Evolutionary conservation across 495 filamentous ascomycete species (phyloP).

Genomic region (Talaromyces proteolyticus): DNA sequence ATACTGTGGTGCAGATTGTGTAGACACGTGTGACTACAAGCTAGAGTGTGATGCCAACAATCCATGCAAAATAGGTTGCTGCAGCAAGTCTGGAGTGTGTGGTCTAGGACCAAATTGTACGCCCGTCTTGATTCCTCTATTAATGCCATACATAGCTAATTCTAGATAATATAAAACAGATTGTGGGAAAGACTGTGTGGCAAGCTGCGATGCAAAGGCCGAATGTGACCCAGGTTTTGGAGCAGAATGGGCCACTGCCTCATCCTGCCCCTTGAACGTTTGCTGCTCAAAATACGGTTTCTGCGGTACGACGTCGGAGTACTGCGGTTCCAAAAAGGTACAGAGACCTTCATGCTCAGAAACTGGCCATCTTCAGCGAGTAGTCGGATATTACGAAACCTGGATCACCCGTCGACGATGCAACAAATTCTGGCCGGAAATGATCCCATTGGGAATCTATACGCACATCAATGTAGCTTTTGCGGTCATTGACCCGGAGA

Average conservation of each 20-base stretch:
- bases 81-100: slow-evolving; percentile 10
- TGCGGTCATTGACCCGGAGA: slow-evolving; percentile 27
- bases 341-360: slow-evolving; percentile 7
- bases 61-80: slow-evolving; percentile 17
- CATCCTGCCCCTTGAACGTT: slow-evolving; percentile 26
- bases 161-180: no score
- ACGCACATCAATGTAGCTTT: no score
- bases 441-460: no score
- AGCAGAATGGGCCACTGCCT: slow-evolving; percentile 7
- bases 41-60: slow-evolving; percentile 10
- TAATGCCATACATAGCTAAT: no score
- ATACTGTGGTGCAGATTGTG: slow-evolving; percentile 6
- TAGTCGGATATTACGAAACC: no score
- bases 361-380: background rate
- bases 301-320: slow-evolving; percentile 26
- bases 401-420: no score
- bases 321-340: no score
- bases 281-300: slow-evolving; percentile 28
- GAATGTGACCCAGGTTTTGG: slow-evolving; percentile 23
- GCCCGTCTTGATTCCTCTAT: background rate
- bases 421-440: no score
- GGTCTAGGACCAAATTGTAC: slow-evolving; percentile 15
- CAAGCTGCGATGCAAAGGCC: slow-evolving; percentile 16
- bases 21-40: slow-evolving; percentile 11
- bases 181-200: slow-evolving; percentile 17